Conservation (phyloP, 306 rosid species). For the Arachis stenosperma region DNA sequence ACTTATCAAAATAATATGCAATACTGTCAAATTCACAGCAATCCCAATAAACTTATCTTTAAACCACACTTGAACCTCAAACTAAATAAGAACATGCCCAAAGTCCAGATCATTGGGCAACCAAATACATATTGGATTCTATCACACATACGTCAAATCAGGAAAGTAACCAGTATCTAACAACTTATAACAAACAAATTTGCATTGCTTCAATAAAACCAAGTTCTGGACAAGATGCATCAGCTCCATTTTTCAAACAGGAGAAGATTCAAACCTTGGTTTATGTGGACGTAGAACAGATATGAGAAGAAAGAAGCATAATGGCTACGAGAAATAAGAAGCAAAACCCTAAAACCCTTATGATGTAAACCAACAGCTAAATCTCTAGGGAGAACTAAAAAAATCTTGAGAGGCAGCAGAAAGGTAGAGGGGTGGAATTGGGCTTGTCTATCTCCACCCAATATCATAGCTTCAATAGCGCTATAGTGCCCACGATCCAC, state of each 20-base stretch:
- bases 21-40: conserved; percentile 11
- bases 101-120: conserved; percentile 8
- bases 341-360: neutral
- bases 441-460: neutral
- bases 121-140: conserved; percentile 8
- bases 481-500: neutral
- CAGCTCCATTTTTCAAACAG: neutral
- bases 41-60: conserved; percentile 28
- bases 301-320: too few relatives aligned
- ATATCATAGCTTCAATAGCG: neutral
- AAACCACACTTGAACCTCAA: conserved; percentile 26
- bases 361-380: neutral
- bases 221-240: neutral
- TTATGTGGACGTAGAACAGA: too few relatives aligned
- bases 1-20: conserved; percentile 27
- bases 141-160: neutral
- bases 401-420: neutral
- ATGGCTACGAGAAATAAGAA: neutral
- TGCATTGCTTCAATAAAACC: conserved; percentile 24
- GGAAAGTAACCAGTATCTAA: neutral
- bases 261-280: neutral
- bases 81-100: conserved; percentile 12
- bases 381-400: too few relatives aligned
- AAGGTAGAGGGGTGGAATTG: neutral
- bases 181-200: neutral